These are phyloP conservation scores for Colletotrichum liaoningense DNA, from an alignment of 2,329 filamentous ascomycete genomes.

Conservation along the genomic window DNA sequence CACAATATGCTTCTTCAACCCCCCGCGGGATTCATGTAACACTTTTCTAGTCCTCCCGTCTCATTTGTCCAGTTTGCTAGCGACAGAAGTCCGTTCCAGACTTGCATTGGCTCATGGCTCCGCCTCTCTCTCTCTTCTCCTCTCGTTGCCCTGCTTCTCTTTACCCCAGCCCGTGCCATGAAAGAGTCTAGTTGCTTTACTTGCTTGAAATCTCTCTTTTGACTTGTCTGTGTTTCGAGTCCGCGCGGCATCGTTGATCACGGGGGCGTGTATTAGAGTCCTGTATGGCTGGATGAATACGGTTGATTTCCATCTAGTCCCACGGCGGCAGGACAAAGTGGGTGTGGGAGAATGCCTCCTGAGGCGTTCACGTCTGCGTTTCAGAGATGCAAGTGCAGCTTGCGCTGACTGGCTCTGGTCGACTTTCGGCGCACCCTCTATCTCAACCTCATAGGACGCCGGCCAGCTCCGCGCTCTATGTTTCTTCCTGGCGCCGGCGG, in stretches of 20 bases:
- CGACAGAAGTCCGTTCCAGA: slow-evolving; percentile 19
- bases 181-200: neutral
- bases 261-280: neutral
- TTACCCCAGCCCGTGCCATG: neutral
- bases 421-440: slow-evolving; percentile 9
- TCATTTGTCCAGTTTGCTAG: slow-evolving; percentile 23
- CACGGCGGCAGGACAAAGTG: slow-evolving; percentile 1
- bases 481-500: neutral
- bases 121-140: slow-evolving; percentile 4
- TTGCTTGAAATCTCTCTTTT: neutral
- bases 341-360: slow-evolving; percentile 21
- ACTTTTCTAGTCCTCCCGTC: neutral
- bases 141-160: neutral
- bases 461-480: slow-evolving; percentile 8
- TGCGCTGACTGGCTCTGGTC: slow-evolving; percentile 16
- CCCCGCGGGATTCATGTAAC: slow-evolving; percentile 6
- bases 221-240: neutral
- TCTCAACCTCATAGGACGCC: neutral
- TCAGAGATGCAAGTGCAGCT: slow-evolving; percentile 30
- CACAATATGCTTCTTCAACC: neutral
- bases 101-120: slow-evolving; percentile 22
- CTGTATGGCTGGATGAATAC: slow-evolving; percentile 8
- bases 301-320: neutral
- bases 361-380: slow-evolving; percentile 34
- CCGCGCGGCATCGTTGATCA: slow-evolving; percentile 18